Base-by-base conservation (phyloP, 768 basidiomycete genomes). In the Dentipellis sp. region DNA sequence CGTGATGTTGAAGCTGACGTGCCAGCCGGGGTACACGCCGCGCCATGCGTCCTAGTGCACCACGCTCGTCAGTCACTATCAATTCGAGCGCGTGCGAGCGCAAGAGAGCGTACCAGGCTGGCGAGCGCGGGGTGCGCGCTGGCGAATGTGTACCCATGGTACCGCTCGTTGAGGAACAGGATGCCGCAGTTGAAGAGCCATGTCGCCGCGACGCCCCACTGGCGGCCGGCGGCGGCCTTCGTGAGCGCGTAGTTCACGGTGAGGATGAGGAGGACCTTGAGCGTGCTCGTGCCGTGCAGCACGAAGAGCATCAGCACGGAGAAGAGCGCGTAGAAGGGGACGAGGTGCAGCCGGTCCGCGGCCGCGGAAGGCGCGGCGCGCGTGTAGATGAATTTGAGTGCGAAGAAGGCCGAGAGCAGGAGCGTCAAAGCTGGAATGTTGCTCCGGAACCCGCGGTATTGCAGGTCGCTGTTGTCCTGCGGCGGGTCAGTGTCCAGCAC, bases 1-100 rank as follows among this genome's bases (percentile, higher is more conserved):
- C 2, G 94, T 93, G 62, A 98, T 93, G 68, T 98, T 98, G 76
- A 95, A 98, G 62, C 75, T 81, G 63, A 98, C 77, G 62, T 97
- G 82, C 97, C 97, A 99, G 17, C 93, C 78, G 10, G 94, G 89
- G 58, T 94, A 86, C 16, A 90, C 71, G 6, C 97, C 97, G 66
- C 78, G 72, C 61, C 77, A 78, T 0, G 63, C 58, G 63, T 91
- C 88, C 86, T 91, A 47, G 10, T 34, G 34, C 6, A 6, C 29
- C 10, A n/a, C 39, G 17, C 54, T 50, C 34, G 10, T 52, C 11
- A 47, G 38, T 8, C 59, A 56, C 59, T 49, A 45, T 55, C 17
- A 62, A 0, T 10, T 19, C 48, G 40, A 14, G 10, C 23, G 17
- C 53, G 48, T 10, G 40, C 57, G 42, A 52, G 58, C 45, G 16